Conservation (phyloP, 305 asterid genomes). For the Solanum hybrid region DNA sequence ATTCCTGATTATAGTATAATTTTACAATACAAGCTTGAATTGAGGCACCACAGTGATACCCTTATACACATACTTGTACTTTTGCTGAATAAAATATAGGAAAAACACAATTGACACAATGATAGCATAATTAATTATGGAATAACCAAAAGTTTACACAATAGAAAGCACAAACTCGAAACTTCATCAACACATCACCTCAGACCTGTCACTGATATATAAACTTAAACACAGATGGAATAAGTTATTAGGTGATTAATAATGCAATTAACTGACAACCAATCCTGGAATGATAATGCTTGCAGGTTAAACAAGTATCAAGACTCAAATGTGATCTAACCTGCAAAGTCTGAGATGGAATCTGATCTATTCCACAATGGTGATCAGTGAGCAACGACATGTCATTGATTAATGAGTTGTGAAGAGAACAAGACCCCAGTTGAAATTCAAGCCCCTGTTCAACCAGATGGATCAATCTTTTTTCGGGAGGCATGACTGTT, state of each 20-base stretch:
- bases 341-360: conserved; percentile 28
- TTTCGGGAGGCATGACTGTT: conserved; percentile 22
- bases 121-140: neutral
- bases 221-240: neutral
- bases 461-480: conserved; percentile 22
- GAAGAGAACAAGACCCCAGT: conserved; percentile 21
- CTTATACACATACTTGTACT: neutral
- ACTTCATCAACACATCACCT: neutral
- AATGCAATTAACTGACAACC: neutral
- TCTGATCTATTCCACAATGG: conserved; percentile 24
- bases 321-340: conserved; percentile 11
- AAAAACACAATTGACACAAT: neutral
- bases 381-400: conserved; percentile 31
- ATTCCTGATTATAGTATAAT: neutral
- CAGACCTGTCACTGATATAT: neutral
- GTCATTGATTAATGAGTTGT: conserved; percentile 21
- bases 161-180: neutral
- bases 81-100: neutral
- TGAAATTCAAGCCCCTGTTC: conserved; percentile 35
- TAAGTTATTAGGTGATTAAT: neutral
- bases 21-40: neutral
- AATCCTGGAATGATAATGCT: neutral
- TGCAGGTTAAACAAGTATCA: neutral
- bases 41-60: neutral
- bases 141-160: neutral